Base-by-base conservation (phyloP, 176 grass and related monocot species). In the Pontederia crassipes region DNA sequence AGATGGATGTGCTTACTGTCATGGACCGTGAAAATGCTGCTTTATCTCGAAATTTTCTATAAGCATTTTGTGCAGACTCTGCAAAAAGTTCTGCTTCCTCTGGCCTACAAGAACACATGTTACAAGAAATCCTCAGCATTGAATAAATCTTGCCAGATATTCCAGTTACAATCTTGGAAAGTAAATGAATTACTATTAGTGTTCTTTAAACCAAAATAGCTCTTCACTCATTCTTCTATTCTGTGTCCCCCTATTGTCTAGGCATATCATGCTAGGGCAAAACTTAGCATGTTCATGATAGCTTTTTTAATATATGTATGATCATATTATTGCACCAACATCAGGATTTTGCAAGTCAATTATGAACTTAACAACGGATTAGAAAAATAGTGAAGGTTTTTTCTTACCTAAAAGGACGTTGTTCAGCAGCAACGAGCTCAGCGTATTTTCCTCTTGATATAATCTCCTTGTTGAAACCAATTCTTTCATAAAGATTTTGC, bases 381-480 rank as follows among this genome's bases (percentile, higher is more conserved):
- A 55, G 13, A 17, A 55, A 18, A 55, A 55, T 55, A 7, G 28
- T 65, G 9, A 65, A 18, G 14, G 14, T 16, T 55, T 13, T 20
- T 56, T 2, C 49, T 74, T 73, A 98, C 87, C 81, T 98, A 51
- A 92, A 75, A 74, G 82, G 87, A 52, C 84, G 78, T 49, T 98
- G 73, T 52, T 89, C 87, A 86, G 87, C 76, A 79, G 72, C 74
- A 80, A 73, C 78, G 80, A 98, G 75, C 67, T 98, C 84, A 46
- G 93, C 84, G 72, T 76, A 98, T 79, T 61, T 81, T 61, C 93
- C 93, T 65, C 75, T 92, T 46, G 93, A 98, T 49, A 98, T 4
- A 76, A 92, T 84, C 70, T 86, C 93, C 79, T 98, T 98, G 67
- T 92, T 92, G 57, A 83, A 88, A 59, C 79, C 93, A 72, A 92